A percentile compares a stretch with the other conserved stretches of the same genome.
These are phyloP conservation scores for Pichia thaimueangensis DNA, from an alignment of 805 yeast species.

Conservation along the genomic window DNA sequence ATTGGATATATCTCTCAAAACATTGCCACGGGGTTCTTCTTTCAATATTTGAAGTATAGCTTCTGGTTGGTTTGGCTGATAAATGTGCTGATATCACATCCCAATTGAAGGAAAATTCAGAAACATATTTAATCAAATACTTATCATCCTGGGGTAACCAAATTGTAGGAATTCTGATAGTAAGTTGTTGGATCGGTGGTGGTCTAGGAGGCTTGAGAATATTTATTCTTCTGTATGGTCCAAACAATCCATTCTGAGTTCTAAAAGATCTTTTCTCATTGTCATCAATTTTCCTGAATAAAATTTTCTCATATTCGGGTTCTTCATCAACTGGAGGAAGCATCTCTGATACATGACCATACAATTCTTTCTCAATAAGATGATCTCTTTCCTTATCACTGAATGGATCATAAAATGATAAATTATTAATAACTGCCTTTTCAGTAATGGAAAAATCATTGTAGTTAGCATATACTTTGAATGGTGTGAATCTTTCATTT, in stretches of 20 bases:
- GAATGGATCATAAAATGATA: conserved; percentile 45
- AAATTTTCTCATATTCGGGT: conserved; percentile 49
- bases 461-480: conserved; percentile 39
- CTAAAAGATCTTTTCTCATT: conserved; percentile 35
- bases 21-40: conserved; percentile 99
- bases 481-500: conserved; percentile 29
- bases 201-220: conserved; percentile 85
- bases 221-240: conserved; percentile 50
- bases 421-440: conserved; percentile 39
- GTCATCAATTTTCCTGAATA: conserved; percentile 44
- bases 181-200: conserved; percentile 75
- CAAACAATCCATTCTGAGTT: conserved; percentile 51
- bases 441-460: conserved; percentile 40
- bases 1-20: conserved; percentile 90
- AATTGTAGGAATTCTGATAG: conserved; percentile 82
- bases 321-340: conserved; percentile 60
- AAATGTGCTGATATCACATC: conserved; percentile 79
- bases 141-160: conserved; percentile 96
- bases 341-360: conserved; percentile 59
- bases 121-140: conserved; percentile 68
- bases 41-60: conserved; percentile 82
- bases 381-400: conserved; percentile 30
- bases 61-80: conserved; percentile 56
- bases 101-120: conserved; percentile 90
- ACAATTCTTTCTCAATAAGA: conserved; percentile 24